phyloP scores from a whole-genome alignment of 177 flowering plant species.

The Vitis hybrid region DNA sequence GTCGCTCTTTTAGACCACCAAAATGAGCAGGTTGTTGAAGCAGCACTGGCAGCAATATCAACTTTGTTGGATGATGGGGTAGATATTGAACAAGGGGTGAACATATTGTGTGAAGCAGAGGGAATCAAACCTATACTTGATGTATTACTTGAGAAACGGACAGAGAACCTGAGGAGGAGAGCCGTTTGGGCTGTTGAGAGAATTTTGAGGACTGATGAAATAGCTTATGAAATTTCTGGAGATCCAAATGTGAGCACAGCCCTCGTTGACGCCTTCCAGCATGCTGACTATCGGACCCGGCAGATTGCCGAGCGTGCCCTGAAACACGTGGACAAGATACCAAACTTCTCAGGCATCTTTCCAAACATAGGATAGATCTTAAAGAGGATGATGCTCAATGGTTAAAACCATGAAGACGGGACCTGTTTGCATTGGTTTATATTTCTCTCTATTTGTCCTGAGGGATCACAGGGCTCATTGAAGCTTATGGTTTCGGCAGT shows the following conservation, averaged over 20 bases:
- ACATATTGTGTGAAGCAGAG: slow-evolving; percentile 55
- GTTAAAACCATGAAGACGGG: no score
- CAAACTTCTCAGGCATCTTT: slow-evolving; percentile 89
- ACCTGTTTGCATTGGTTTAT: no score
- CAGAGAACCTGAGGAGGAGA: slow-evolving; percentile 54
- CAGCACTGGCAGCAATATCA: slow-evolving; percentile 84
- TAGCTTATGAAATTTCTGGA: slow-evolving; percentile 53
- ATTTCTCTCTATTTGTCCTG: no score
- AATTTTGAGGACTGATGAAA: slow-evolving; percentile 47
- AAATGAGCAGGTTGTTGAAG: slow-evolving; percentile 80
- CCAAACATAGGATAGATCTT: slow-evolving; percentile 39
- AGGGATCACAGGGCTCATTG: no score
- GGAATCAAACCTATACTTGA: slow-evolving; percentile 56
- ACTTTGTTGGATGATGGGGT: slow-evolving; percentile 86
- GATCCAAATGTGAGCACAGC: slow-evolving; percentile 77
- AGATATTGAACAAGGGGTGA: slow-evolving; percentile 67
- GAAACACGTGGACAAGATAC: slow-evolving; percentile 85
- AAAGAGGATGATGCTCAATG: neutral
- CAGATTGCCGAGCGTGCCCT: slow-evolving; percentile 92
- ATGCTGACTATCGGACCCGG: slow-evolving; percentile 74
- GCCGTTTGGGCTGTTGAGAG: slow-evolving; percentile 73
- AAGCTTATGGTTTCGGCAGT: neutral
- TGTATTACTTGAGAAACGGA: slow-evolving; percentile 51
- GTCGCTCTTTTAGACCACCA: slow-evolving; percentile 84
- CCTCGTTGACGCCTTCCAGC: slow-evolving; percentile 90